Evolutionary conservation across 2,329 filamentous ascomycete species (phyloP).

Genomic region (Diplocarpon mali): DNA sequence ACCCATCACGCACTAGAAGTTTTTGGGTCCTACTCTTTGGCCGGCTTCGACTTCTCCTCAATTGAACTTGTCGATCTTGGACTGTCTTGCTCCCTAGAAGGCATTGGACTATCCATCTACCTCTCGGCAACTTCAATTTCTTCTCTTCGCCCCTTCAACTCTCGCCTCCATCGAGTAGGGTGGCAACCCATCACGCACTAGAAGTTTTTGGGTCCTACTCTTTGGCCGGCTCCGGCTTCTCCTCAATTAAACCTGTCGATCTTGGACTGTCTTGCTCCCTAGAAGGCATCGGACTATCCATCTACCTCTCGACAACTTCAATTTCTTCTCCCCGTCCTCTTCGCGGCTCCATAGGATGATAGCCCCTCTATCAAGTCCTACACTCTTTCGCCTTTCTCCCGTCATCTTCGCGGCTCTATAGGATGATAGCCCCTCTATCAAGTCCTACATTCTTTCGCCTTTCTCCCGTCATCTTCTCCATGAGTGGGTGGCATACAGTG

Average conservation of each 20-base stretch:
- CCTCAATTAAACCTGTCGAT: background rate
- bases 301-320: background rate
- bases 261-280: background rate
- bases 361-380: background rate
- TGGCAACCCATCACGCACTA: too few relatives aligned
- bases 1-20: background rate
- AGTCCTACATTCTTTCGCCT: background rate
- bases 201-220: background rate
- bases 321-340: background rate
- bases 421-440: background rate
- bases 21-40: background rate
- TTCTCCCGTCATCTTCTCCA: background rate
- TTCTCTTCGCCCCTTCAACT: too few relatives aligned
- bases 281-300: background rate
- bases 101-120: background rate
- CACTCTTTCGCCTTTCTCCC: background rate
- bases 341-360: background rate
- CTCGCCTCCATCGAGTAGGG: too few relatives aligned
- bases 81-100: background rate
- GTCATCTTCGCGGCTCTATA: background rate
- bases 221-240: background rate
- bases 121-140: background rate
- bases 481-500: background rate
- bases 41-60: background rate
- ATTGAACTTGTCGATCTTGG: background rate